These are phyloP conservation scores for Prinsepia uniflora DNA, from an alignment of 306 rosid genomes.

Conservation along the genomic window DNA sequence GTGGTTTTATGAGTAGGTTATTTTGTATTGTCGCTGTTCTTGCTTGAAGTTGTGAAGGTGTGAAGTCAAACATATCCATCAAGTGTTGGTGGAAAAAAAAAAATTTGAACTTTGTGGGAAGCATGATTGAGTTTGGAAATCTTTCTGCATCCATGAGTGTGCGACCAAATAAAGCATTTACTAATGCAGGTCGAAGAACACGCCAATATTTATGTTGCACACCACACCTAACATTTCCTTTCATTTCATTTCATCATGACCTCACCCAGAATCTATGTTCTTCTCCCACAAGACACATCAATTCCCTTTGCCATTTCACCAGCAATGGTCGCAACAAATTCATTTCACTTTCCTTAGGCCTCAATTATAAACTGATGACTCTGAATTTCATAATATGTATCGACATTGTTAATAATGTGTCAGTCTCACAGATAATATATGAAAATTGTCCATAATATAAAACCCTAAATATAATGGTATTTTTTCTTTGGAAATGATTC, in stretches of 20 bases:
- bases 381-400: too few relatives aligned
- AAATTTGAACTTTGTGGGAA: conserved; percentile 28
- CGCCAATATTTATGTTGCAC: conserved; percentile 50
- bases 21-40: conserved; percentile 38
- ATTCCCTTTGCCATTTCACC: too few relatives aligned
- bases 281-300: conserved; percentile 40
- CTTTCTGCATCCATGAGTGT: conserved; percentile 30
- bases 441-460: too few relatives aligned
- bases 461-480: too few relatives aligned
- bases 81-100: conserved; percentile 33
- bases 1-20: not conserved
- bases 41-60: conserved; percentile 5
- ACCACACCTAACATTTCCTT: conserved; percentile 1
- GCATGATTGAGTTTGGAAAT: conserved; percentile 41
- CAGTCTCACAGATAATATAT: too few relatives aligned
- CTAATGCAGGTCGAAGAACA: conserved; percentile 40
- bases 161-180: conserved; percentile 61
- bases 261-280: conserved; percentile 60
- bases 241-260: conserved; percentile 37
- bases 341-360: too few relatives aligned
- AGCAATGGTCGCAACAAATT: too few relatives aligned
- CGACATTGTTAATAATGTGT: too few relatives aligned
- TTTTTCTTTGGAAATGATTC: too few relatives aligned
- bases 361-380: too few relatives aligned
- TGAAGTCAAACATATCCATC: conserved; percentile 48